These are phyloP conservation scores for Rachicladosporium sp. DNA, from an alignment of 2,329 filamentous ascomycete genomes.

Conservation along the genomic window DNA sequence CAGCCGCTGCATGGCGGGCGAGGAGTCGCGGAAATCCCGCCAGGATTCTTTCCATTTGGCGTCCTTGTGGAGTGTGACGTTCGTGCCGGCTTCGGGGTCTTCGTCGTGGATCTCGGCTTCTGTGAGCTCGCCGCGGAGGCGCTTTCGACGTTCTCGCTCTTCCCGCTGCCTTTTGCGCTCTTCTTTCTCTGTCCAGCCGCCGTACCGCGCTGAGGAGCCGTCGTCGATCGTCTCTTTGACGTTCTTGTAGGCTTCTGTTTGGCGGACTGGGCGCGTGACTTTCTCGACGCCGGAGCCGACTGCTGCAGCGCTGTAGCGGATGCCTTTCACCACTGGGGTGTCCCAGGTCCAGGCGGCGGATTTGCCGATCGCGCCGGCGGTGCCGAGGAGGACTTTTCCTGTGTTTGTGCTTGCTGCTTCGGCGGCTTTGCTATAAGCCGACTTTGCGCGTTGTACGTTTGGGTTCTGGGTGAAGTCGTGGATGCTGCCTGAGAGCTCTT, in stretches of 20 bases:
- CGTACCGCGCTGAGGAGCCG: conserved; percentile 88
- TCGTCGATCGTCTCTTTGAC: conserved; percentile 96
- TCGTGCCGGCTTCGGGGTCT: conserved; percentile 87
- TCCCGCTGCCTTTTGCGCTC: conserved; percentile 75
- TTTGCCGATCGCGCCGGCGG: conserved; percentile 76
- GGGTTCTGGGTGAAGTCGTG: conserved; percentile 91
- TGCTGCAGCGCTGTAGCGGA: conserved; percentile 71
- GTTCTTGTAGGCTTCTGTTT: conserved; percentile 85
- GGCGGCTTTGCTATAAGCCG: conserved; percentile 77
- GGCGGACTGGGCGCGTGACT: conserved; percentile 83
- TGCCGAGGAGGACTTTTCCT: conserved; percentile 68
- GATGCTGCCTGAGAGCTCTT: conserved; percentile 77
- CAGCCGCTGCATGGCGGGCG: conserved; percentile 74
- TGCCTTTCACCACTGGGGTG: conserved; percentile 80
- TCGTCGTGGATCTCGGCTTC: conserved; percentile 55
- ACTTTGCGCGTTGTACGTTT: conserved; percentile 69
- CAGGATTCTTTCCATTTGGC: conserved; percentile 97
- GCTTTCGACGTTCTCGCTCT: conserved; percentile 47
- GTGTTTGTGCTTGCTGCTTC: conserved; percentile 71
- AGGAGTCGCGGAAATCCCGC: conserved; percentile 86
- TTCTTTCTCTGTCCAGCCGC: conserved; percentile 93
- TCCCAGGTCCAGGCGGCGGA: conserved; percentile 97
- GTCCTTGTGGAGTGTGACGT: conserved; percentile 92
- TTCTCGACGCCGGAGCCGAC: conserved; percentile 85
- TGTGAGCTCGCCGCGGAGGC: conserved; percentile 27